phyloP scores from a whole-genome alignment of 345 rosid genomes.

The Syzygium aqueum region DNA sequence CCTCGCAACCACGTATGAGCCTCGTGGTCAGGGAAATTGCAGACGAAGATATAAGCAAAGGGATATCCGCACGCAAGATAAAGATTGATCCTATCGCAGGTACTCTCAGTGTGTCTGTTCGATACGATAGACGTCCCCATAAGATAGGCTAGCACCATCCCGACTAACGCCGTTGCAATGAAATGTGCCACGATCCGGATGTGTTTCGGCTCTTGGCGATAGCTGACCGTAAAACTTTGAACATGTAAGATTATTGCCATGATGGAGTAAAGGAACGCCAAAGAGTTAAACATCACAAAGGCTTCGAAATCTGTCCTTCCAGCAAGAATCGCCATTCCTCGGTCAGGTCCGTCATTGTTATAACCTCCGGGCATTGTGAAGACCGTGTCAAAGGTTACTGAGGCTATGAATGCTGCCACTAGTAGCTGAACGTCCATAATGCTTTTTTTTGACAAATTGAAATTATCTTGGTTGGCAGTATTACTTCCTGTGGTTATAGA shows the following conservation, averaged over 20 bases:
- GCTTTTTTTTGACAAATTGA: not conserved
- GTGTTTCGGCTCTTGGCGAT: rapidly evolving
- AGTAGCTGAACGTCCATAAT: not conserved
- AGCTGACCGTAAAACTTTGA: rapidly evolving
- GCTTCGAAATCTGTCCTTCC: not conserved
- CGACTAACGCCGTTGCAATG: not conserved
- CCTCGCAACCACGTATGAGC: no score
- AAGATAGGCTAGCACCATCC: not conserved
- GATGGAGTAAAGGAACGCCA: rapidly evolving
- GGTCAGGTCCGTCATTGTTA: not conserved
- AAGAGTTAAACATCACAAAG: not conserved
- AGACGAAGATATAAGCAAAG: rapidly evolving
- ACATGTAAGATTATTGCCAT: not conserved
- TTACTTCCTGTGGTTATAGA: not conserved
- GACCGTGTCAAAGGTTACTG: rapidly evolving
- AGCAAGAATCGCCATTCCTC: not conserved
- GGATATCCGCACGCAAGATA: no score
- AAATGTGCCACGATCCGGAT: rapidly evolving
- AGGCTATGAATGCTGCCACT: not conserved
- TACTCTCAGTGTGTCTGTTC: not conserved
- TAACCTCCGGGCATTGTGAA: not conserved
- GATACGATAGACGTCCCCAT: not conserved
- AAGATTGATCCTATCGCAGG: no score
- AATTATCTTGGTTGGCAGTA: not conserved
- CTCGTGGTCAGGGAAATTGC: no score